Conservation (phyloP, 108 stramenopile genomes). For the Ochromonas danica region DNA sequence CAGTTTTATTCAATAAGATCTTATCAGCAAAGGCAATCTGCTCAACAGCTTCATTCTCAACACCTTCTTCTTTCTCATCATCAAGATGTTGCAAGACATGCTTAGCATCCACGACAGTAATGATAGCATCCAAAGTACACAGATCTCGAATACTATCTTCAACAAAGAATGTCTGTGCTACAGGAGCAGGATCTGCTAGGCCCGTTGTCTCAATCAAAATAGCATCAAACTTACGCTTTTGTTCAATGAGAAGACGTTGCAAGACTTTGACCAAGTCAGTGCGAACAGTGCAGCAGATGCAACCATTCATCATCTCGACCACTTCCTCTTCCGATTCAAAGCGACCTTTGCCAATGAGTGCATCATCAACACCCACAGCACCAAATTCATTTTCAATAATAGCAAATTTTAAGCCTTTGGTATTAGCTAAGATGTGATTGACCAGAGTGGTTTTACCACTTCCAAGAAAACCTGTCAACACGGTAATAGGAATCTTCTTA, state of each 20-base stretch:
- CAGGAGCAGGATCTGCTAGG: conserved; percentile 89
- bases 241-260: conserved; percentile 65
- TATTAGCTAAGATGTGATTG: conserved; percentile 73
- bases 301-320: conserved; percentile 81
- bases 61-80: conserved; percentile 68
- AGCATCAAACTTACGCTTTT: conserved; percentile 72
- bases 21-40: conserved; percentile 80
- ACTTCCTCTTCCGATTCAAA: conserved; percentile 67
- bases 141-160: neutral
- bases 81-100: conserved; percentile 69
- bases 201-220: conserved; percentile 95
- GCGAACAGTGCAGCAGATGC: conserved; percentile 81
- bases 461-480: conserved; percentile 62
- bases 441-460: conserved; percentile 67
- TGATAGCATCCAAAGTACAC: conserved; percentile 44
- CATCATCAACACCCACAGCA: conserved; percentile 71
- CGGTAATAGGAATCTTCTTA: conserved; percentile 54
- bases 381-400: conserved; percentile 87
- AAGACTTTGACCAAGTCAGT: conserved; percentile 75
- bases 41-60: conserved; percentile 86
- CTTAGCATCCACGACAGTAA: conserved; percentile 92
- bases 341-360: conserved; percentile 52
- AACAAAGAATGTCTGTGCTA: conserved; percentile 85
- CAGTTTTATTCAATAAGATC: conserved; percentile 58
- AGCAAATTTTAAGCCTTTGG: conserved; percentile 69